Percentiles rank a stretch among this genome's conserved stretches.
These are phyloP conservation scores for Isabelozyma pseudorhagii DNA, from an alignment of 805 yeast species.

Conservation along the genomic window DNA sequence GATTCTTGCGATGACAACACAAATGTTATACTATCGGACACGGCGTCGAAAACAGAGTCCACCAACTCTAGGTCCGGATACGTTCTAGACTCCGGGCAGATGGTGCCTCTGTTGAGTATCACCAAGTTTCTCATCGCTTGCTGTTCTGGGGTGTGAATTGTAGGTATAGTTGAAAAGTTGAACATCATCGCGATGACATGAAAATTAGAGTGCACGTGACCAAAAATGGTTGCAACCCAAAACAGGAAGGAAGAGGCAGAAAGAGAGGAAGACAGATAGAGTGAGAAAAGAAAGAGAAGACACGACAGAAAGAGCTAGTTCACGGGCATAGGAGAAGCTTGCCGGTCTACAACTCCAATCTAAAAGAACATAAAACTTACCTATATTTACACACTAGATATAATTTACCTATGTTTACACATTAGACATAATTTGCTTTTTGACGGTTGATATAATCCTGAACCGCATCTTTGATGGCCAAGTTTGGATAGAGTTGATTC, in stretches of 20 bases:
- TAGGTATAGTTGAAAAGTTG: background rate
- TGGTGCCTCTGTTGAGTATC: conserved; percentile 51
- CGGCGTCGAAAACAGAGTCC: conserved; percentile 64
- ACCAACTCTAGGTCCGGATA: conserved; percentile 63
- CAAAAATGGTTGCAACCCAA: background rate
- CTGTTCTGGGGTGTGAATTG: background rate
- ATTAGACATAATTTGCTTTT: too few species aligned
- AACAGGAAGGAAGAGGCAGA: background rate
- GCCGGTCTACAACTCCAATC: too few species aligned
- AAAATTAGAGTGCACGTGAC: background rate
- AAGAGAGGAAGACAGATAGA: background rate
- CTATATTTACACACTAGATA: too few species aligned
- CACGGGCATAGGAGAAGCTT: too few species aligned
- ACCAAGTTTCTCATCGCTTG: conserved; percentile 45
- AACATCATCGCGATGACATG: background rate
- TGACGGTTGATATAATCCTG: conserved; percentile 15
- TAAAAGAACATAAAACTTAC: too few species aligned
- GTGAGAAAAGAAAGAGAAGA: too few species aligned
- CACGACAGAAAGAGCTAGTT: too few species aligned
- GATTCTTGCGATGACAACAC: conserved; percentile 54
- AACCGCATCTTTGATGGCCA: conserved; percentile 37
- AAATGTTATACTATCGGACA: conserved; percentile 69
- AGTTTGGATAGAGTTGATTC: conserved; percentile 37
- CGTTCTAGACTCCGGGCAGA: conserved; percentile 50
- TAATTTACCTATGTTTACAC: too few species aligned